Conservation (phyloP, 306 rosid genomes). For the Cicer pinnatifidum region DNA sequence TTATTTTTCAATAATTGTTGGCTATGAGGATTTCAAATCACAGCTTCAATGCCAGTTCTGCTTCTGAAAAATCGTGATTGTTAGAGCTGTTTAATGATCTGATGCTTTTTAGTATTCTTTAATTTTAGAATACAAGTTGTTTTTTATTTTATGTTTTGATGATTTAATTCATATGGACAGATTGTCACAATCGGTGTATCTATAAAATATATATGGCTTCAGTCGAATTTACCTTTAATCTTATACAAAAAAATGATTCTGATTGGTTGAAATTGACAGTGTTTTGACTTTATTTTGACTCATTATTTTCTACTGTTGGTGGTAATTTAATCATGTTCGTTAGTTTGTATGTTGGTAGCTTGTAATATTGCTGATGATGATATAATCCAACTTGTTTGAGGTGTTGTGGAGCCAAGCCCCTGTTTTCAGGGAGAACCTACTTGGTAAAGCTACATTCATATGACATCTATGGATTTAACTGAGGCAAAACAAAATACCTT, state of each 20-base stretch:
- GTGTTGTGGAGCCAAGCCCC: conserved; percentile 66
- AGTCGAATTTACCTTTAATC: no score
- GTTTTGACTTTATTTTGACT: no score
- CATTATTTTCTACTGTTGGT: no score
- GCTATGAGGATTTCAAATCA: conserved; percentile 60
- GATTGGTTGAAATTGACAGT: no score
- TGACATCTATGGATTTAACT: conserved; percentile 57
- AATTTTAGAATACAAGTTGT: no score
- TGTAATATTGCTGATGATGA: conserved; percentile 47
- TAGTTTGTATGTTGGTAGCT: not conserved
- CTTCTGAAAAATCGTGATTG: conserved; percentile 82
- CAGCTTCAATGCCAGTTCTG: conserved; percentile 99
- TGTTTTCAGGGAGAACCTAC: conserved; percentile 83
- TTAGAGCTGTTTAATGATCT: conserved; percentile 72
- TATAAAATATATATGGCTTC: no score
- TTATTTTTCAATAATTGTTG: not conserved
- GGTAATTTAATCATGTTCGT: no score
- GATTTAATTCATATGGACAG: no score
- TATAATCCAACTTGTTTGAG: conserved; percentile 54
- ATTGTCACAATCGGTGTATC: no score
- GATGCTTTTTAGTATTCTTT: conserved; percentile 48
- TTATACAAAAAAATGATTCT: no score
- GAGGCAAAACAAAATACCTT: conserved; percentile 36
- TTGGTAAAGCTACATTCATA: conserved; percentile 63
- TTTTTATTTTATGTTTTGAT: no score